Conservation (phyloP, 2,329 filamentous ascomycete genomes). For the Pseudopyrenochaeta lycopersici region DNA sequence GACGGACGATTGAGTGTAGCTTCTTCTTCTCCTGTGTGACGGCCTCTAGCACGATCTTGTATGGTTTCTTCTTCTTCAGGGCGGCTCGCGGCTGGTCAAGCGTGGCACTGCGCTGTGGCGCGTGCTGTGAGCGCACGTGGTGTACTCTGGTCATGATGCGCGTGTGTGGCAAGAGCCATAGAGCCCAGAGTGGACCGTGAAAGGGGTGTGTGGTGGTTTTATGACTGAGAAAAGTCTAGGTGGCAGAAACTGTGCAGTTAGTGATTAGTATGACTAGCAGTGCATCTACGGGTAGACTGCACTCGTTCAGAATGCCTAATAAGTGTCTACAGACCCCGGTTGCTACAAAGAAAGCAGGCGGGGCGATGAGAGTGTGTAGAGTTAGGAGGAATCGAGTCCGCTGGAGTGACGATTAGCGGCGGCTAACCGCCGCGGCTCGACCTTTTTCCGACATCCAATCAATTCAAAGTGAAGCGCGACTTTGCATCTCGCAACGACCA, state of each 20-base stretch:
- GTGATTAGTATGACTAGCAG: conserved; percentile 22
- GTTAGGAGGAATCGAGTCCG: conserved; percentile 13
- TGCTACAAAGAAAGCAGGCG: conserved; percentile 26
- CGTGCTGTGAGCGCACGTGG: conserved; percentile 29
- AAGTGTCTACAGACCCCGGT: conserved; percentile 29
- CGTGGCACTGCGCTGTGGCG: conserved; percentile 22
- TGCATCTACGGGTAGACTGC: conserved; percentile 20
- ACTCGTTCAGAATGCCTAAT: conserved; percentile 21
- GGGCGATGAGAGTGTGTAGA: conserved; percentile 20
- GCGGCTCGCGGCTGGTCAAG: conserved; percentile 34
- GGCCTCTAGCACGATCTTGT: conserved; percentile 68
- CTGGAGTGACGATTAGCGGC: conserved; percentile 1
- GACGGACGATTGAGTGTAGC: conserved; percentile 60
- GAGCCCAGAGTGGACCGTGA: conserved; percentile 13
- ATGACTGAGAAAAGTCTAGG: background rate
- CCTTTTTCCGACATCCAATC: conserved; percentile 24
- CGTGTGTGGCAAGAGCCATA: conserved; percentile 17
- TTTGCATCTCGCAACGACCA: conserved; percentile 19
- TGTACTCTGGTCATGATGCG: conserved; percentile 39
- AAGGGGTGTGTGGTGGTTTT: background rate
- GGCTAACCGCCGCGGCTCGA: conserved; percentile 12
- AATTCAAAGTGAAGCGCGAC: conserved; percentile 10
- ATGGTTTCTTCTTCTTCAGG: conserved; percentile 53
- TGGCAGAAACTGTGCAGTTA: conserved; percentile 18
- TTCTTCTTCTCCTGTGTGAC: conserved; percentile 69